phyloP scores from a whole-genome alignment of 495 filamentous ascomycete species.

The Annulohypoxylon stygium region DNA sequence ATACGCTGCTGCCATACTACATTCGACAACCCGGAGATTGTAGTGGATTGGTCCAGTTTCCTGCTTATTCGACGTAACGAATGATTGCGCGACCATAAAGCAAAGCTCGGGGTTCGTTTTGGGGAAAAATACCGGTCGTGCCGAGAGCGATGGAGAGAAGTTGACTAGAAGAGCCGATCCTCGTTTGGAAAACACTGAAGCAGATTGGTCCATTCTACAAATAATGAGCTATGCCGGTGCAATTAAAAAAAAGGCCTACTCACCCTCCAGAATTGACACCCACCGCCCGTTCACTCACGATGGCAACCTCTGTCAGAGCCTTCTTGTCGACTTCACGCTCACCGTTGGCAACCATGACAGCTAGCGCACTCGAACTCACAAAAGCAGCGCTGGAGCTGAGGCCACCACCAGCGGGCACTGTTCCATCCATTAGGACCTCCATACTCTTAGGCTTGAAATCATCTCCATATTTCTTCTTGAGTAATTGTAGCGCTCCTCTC shows the following conservation, averaged over 20 bases:
- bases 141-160: slow-evolving; percentile 84
- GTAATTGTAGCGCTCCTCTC: slow-evolving; percentile 80
- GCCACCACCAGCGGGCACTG: slow-evolving; percentile 90
- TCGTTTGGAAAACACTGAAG: slow-evolving; percentile 88
- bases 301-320: slow-evolving; percentile 87
- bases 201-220: slow-evolving; percentile 93
- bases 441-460: slow-evolving; percentile 79
- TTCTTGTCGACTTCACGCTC: slow-evolving; percentile 85
- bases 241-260: slow-evolving; percentile 48
- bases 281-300: slow-evolving; percentile 93
- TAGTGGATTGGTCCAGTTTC: slow-evolving; percentile 93
- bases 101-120: slow-evolving; percentile 82
- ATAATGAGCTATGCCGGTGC: slow-evolving; percentile 21
- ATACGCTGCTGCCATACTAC: slow-evolving; percentile 84
- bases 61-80: slow-evolving; percentile 93
- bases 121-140: slow-evolving; percentile 85
- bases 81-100: slow-evolving; percentile 94
- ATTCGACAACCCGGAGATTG: slow-evolving; percentile 96
- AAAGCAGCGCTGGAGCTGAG: slow-evolving; percentile 95
- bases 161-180: slow-evolving; percentile 91
- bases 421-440: slow-evolving; percentile 90
- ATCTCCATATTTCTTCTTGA: slow-evolving; percentile 73
- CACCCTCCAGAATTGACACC: slow-evolving; percentile 96
- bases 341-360: slow-evolving; percentile 88
- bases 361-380: slow-evolving; percentile 89